These are phyloP conservation scores for Alliaria petiolata DNA, from an alignment of 345 rosid genomes.

Conservation along the genomic window DNA sequence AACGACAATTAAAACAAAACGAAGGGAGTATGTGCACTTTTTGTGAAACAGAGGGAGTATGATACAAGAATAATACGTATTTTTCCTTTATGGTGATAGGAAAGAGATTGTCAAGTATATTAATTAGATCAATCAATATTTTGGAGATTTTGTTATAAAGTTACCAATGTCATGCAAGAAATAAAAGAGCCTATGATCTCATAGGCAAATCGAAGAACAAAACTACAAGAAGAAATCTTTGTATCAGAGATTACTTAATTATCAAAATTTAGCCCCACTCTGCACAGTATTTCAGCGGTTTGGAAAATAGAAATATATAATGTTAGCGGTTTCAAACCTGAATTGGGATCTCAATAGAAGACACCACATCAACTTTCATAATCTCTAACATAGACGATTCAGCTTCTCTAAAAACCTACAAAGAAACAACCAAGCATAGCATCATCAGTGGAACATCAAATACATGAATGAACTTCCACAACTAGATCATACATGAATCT, in stretches of 20 bases:
- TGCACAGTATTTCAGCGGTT: too few species aligned
- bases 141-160: not conserved
- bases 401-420: conserved; percentile 77
- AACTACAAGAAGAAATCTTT: not conserved
- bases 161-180: conserved; percentile 1
- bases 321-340: conserved; percentile 46
- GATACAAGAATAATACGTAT: not conserved
- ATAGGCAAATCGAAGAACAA: not conserved
- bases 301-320: too few species aligned
- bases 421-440: conserved; percentile 21
- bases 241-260: not conserved
- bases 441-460: conserved; percentile 6
- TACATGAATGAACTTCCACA: not conserved
- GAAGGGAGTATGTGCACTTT: too few species aligned
- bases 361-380: conserved; percentile 68
- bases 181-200: not conserved
- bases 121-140: not conserved
- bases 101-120: not conserved
- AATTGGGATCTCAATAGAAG: conserved; percentile 66
- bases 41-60: too few species aligned
- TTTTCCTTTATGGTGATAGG: not conserved
- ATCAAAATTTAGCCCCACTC: not conserved
- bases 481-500: conserved; percentile 75
- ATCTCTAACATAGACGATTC: conserved; percentile 76
- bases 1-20: too few species aligned